Conservation (phyloP, 2,329 filamentous ascomycete genomes). For the Colletotrichum acutatum region DNA sequence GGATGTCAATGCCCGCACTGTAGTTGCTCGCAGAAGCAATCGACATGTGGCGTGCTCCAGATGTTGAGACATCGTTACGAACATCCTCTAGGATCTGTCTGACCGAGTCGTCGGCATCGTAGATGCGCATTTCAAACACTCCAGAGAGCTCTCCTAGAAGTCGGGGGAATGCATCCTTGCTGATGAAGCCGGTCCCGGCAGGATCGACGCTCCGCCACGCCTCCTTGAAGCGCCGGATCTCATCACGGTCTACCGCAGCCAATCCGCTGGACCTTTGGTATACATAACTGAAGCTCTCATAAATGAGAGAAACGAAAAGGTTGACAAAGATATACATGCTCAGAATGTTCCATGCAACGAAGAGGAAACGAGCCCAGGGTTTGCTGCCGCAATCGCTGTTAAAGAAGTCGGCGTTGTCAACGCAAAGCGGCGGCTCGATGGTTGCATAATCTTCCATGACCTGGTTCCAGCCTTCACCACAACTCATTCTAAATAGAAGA, state of each 20-base stretch:
- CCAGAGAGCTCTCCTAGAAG: conserved; percentile 92
- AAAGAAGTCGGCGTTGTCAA: conserved; percentile 77
- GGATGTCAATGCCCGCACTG: conserved; percentile 74
- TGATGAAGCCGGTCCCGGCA: conserved; percentile 89
- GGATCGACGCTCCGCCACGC: conserved; percentile 98
- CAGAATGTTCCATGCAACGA: conserved; percentile 97
- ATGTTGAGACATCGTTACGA: conserved; percentile 57
- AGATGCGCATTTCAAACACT: conserved; percentile 97
- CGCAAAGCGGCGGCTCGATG: conserved; percentile 84
- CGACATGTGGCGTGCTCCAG: conserved; percentile 61
- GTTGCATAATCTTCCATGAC: conserved; percentile 95
- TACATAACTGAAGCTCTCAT: conserved; percentile 99
- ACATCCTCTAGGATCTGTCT: conserved; percentile 88
- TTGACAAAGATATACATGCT: conserved; percentile 99
- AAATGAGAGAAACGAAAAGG: conserved; percentile 97
- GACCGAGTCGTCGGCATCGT: conserved; percentile 90
- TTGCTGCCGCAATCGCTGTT: conserved; percentile 92
- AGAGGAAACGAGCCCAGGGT: conserved; percentile 87
- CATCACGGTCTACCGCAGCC: conserved; percentile 88
- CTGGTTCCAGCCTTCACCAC: conserved; percentile 95
- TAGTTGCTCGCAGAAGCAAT: conserved; percentile 63
- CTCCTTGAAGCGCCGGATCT: conserved; percentile 97
- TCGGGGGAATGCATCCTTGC: conserved; percentile 87
- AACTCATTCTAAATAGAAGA: conserved; percentile 90
- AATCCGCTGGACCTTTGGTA: conserved; percentile 97